Evolutionary conservation across 768 basidiomycete genomes (phyloP), one percentile per base, ranked within the genome.

Genomic region (Sporobolomyces pararoseus): DNA sequence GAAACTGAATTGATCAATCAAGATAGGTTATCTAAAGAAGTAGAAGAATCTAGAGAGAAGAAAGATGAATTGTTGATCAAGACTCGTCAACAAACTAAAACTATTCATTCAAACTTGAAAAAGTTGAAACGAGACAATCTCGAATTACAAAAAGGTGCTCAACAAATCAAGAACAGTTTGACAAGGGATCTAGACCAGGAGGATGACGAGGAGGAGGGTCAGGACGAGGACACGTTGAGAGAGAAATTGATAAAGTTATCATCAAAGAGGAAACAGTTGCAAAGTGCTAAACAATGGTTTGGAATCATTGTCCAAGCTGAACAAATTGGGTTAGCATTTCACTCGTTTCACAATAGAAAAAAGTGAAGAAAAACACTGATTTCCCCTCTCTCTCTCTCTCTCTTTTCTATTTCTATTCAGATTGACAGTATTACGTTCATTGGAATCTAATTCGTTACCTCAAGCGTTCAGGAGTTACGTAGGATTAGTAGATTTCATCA

Each of bases 231-330:
- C 17, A 54, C 31, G 14, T 50, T 53, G n/a, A 27, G 42, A 25
- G 17, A 51, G 10, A 27, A n/a, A 16, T 39, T n/a, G 25, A 47
- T 6, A 46, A 84, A 83, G 0, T 79, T 94, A 72, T 90, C 94
- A 76, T 82, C 86, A 53, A 86, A 85, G 76, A 76, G 95, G 75
- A 87, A 86, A 77, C 88, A 91, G 76, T 82, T 96, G 46, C 84
- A 89, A 75, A 85, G 84, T 68, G 86, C 92, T 27, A 86, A 86
- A 75, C 83, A 83, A 31, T 96, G 95, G 79, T 86, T 89, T 14
- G 85, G 85, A 58, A 82, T 92, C 19, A 81, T 93, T 52, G 85
- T 90, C 72, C 85, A 84, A 76, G 86, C 86, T 7, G 80, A 94
- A 71, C 80, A 83, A 44, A 82, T 90, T 39, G 89, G 91, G 93